These are phyloP conservation scores for Mucor circinelloides DNA, from an alignment of 371 early-diverging fungal genomes.

Conservation along the genomic window DNA sequence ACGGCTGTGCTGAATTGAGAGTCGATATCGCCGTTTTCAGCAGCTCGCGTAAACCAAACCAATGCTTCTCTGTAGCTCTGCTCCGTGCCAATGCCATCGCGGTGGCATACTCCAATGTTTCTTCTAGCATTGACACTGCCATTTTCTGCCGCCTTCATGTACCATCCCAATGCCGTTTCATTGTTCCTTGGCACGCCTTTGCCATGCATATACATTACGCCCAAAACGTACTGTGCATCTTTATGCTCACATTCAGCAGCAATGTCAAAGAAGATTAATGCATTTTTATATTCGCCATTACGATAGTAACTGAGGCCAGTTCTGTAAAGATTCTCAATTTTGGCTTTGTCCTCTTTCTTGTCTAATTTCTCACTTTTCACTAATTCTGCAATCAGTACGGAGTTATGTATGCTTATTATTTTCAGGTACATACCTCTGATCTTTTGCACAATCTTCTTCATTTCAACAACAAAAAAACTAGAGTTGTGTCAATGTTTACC, in stretches of 20 bases:
- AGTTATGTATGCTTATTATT: no score
- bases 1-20: neutral
- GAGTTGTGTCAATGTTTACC: no score
- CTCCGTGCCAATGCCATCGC: neutral
- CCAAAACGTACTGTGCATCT: neutral
- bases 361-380: no score
- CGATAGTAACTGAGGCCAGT: no score
- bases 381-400: no score
- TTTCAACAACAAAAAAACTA: no score
- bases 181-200: neutral
- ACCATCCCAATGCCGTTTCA: neutral
- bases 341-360: no score
- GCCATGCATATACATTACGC: neutral
- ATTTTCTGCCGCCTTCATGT: neutral
- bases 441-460: neutral
- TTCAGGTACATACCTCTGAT: neutral
- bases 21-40: neutral
- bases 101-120: neutral
- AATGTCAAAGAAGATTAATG: no score
- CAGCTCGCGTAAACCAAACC: neutral
- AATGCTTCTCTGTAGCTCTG: neutral
- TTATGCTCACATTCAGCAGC: no score
- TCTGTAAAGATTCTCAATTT: no score
- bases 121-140: neutral
- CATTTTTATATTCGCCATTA: no score